Percentiles rank a stretch among this genome's conserved stretches.
Evolutionary conservation across 768 basidiomycete species (phyloP).

Genomic region (Auriculariales sp.): DNA sequence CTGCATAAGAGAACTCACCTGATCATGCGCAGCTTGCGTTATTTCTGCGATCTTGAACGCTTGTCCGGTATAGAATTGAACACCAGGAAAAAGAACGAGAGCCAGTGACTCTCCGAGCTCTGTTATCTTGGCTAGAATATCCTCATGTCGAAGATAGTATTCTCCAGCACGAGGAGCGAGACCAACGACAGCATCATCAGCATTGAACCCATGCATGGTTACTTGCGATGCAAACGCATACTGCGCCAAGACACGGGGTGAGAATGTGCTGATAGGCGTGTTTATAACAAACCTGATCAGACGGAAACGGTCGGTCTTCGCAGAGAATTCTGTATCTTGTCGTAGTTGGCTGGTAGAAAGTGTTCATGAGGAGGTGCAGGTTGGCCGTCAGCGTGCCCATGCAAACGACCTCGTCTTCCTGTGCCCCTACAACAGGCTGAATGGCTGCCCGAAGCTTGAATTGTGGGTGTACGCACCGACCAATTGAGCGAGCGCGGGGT

Average conservation of each 20-base stretch:
- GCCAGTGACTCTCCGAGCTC: slow-evolving; percentile 67
- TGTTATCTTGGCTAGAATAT: slow-evolving; percentile 66
- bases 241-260: slow-evolving; percentile 24
- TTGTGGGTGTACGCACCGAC: slow-evolving; percentile 41
- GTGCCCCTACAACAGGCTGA: slow-evolving; percentile 44
- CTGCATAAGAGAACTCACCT: slow-evolving; percentile 31
- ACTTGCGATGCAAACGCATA: slow-evolving; percentile 96
- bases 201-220: slow-evolving; percentile 59
- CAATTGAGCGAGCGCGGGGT: slow-evolving; percentile 61
- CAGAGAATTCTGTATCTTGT: slow-evolving; percentile 86
- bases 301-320: slow-evolving; percentile 89
- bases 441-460: slow-evolving; percentile 1
- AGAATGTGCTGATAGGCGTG: slow-evolving; percentile 1
- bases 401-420: slow-evolving; percentile 81
- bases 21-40: slow-evolving; percentile 69
- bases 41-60: slow-evolving; percentile 79
- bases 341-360: slow-evolving; percentile 82
- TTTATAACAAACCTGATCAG: slow-evolving; percentile 62
- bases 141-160: slow-evolving; percentile 71
- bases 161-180: slow-evolving; percentile 73
- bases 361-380: slow-evolving; percentile 87
- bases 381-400: slow-evolving; percentile 94
- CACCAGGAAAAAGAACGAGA: slow-evolving; percentile 81
- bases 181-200: slow-evolving; percentile 59
- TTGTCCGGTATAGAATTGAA: slow-evolving; percentile 97